phyloP scores from a whole-genome alignment of 352 stramenopile genomes.

The Globisporangium takayamanum region DNA sequence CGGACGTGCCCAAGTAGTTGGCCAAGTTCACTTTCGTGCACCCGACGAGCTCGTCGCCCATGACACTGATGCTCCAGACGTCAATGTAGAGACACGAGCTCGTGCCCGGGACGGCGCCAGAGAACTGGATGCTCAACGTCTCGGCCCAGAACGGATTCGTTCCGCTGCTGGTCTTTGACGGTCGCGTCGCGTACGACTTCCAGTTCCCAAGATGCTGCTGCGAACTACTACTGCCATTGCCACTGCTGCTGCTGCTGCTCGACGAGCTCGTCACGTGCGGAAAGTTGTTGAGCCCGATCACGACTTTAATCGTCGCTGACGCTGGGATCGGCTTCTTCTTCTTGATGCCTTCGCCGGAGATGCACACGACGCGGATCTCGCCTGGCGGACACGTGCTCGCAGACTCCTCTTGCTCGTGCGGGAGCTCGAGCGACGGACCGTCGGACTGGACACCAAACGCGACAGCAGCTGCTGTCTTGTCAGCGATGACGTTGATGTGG shows the following conservation, averaged over 20 bases:
- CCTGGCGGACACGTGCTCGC: constrained; percentile 64
- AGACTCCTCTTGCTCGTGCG: constrained; percentile 54
- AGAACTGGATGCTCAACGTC: constrained; percentile 70
- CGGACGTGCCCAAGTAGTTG: constrained; percentile 50
- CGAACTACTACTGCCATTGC: constrained; percentile 9
- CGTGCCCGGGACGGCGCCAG: constrained; percentile 66
- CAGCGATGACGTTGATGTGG: constrained; percentile 82
- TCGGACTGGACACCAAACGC: constrained; percentile 61
- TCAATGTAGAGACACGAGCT: constrained; percentile 70
- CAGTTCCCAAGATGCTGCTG: constrained; percentile 33
- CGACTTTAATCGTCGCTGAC: constrained; percentile 45
- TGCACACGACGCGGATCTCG: constrained; percentile 77
- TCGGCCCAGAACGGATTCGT: constrained; percentile 71
- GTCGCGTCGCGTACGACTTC: constrained; percentile 58
- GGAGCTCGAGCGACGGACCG: constrained; percentile 49
- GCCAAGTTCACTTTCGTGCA: constrained; percentile 77
- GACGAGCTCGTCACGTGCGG: constrained; percentile 36
- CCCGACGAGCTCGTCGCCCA: constrained; percentile 74
- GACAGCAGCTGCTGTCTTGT: constrained; percentile 71
- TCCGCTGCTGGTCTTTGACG: constrained; percentile 45
- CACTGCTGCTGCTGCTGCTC: background rate
- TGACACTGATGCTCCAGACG: constrained; percentile 65
- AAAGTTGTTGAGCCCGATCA: constrained; percentile 67
- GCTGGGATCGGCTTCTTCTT: constrained; percentile 40
- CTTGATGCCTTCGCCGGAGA: constrained; percentile 50